Base-by-base conservation (phyloP, 2,329 filamentous ascomycete genomes). In the Aspergillus sp. region DNA sequence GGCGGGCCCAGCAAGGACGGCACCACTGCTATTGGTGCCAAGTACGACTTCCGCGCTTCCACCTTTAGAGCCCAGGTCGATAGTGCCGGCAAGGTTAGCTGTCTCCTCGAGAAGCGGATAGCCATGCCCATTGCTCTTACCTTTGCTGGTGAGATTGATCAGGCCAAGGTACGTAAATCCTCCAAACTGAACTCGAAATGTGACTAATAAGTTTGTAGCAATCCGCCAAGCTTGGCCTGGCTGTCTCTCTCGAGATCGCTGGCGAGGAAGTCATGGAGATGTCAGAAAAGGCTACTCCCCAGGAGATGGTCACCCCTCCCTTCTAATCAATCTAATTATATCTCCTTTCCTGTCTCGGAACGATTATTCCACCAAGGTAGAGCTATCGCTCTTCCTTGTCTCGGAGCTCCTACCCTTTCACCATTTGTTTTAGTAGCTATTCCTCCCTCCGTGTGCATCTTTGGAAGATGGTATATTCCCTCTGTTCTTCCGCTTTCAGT, bases 41-140 rank as follows among this genome's bases (percentile, higher is more conserved):
- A 99, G 82, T 99, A 99, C 81, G 94, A 97, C 78, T 99, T 99
- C 87, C 88, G 92, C 75, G 91, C 93, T 82, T 95, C 92, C 59
- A 95, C 92, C 54, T 97, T 97, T 88, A 89, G 94, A 68, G 95
- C 94, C 49, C 95, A 99, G 82, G 86, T 98, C 71, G 95, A 99
- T 81, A 96, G 93, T 73, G 89, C 92, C 77, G 95, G 95, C 77
- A 97, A 96, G 83, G 85, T 99, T 64, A 92, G 91, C 80, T 95
- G 92, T 76, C 82, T 97, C 73, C 82, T 98, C 69, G 95, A 99
- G 85, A 98, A 97, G 88, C 90, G 93, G 74, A 91, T 99, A 73
- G 93, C 93, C 31, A 92, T 93, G 66, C 91, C 93, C 30, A 93
- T 99, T 62, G 91, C 90, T 77, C 88, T 99, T 82, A 96, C 93